These are phyloP conservation scores for Cubamyces lactineus DNA, from an alignment of 768 basidiomycete genomes.

Conservation along the genomic window DNA sequence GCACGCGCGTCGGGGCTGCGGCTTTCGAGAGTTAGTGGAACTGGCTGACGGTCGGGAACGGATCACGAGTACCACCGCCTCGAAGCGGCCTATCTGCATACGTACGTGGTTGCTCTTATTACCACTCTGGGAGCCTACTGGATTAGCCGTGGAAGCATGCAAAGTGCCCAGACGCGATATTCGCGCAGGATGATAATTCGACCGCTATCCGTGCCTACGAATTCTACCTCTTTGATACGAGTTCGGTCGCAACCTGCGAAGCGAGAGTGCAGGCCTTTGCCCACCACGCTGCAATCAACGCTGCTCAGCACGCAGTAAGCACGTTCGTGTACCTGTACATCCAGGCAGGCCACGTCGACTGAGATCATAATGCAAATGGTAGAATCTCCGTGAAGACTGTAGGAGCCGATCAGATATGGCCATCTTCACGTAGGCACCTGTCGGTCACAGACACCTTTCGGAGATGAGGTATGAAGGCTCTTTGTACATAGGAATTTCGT, in stretches of 20 bases:
- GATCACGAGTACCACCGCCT: constrained; percentile 62
- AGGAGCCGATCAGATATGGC: constrained; percentile 52
- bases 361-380: background rate
- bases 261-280: constrained; percentile 62
- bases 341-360: too few species aligned
- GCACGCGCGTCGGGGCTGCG: constrained; percentile 52
- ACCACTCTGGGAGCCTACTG: background rate
- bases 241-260: too few species aligned
- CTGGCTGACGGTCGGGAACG: constrained; percentile 50
- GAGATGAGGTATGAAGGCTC: constrained; percentile 46
- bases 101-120: constrained; percentile 18
- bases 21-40: constrained; percentile 48
- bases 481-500: constrained; percentile 57
- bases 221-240: constrained; percentile 60
- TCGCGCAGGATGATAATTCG: constrained; percentile 50
- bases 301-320: constrained; percentile 30
- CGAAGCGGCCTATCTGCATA: constrained; percentile 46
- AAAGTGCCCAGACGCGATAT: constrained; percentile 44
- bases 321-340: background rate
- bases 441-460: constrained; percentile 29
- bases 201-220: constrained; percentile 49
- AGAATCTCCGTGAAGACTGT: constrained; percentile 42
- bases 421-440: constrained; percentile 38
- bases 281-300: constrained; percentile 54
- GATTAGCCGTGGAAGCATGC: constrained; percentile 29